Evolutionary conservation across 2,329 filamentous ascomycete species (phyloP), one percentile per base, ranked within the genome.

Genomic region (Trematosphaeria pertusa): DNA sequence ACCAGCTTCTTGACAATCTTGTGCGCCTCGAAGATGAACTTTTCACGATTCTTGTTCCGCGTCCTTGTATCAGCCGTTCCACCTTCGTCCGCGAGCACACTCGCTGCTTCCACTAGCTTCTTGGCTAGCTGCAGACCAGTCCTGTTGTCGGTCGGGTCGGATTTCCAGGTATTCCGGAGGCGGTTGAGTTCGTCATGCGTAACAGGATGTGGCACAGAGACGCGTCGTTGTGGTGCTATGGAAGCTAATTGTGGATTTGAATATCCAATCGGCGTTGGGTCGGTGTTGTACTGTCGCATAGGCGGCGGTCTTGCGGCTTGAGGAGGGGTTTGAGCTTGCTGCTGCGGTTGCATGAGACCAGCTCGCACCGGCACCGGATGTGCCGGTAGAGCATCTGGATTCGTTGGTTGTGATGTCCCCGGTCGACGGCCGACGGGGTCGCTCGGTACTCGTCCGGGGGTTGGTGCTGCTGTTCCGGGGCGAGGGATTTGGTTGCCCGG

Each of bases 1-100:
- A 87, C 85, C 8, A 97, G 80, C 70, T 96, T 97, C 77, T 97
- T 97, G 33, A 97, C 77, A 18, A 92, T 85, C 72, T 97, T 97
- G 68, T 94, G 85, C 1, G 91, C 91, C 65, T 97, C 94, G 56
- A 87, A 76, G 12, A 93, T 78, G 68, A 93, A 97, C 46, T 87
- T 87, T 61, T 97, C 93, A 21, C 91, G 87, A 52, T 83, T 84
- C 66, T 83, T 86, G 52, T 77, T 78, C 26, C 78, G 79, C 1
- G 81, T 79, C 45, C 80, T 83, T 2, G 86, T 80, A 61, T 94
- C 90, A 7, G 84, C 81, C 18, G 87, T 85, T 7, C 86, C 83
- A 60, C 87, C 87, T 28, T 91, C 87, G 57, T 91, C 89, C 2
- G 91, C 84, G 1, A 99, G 81, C 4, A 89, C 84, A 10, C 86